Base-by-base conservation (phyloP, 768 basidiomycete genomes). In the Trichaptum fuscoviolaceum region DNA sequence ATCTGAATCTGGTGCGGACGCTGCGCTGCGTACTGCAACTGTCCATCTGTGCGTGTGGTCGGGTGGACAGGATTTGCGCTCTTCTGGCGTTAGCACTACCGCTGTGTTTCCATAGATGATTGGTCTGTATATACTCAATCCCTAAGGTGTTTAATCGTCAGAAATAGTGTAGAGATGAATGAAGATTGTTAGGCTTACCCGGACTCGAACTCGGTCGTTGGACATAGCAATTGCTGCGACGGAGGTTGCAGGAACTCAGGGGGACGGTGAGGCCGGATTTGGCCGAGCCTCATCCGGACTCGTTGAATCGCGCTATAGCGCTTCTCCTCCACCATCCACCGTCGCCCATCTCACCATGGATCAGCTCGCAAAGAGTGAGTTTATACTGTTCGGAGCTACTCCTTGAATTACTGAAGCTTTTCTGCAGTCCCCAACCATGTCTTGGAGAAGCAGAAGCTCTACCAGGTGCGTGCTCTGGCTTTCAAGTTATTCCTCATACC, bases 11-110 rank as follows among this genome's bases (percentile, higher is more conserved):
- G 87, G 81, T 1, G 85, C 80, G 35, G 92, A 90, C 0, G 93
- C 85, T 0, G 96, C 95, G 58, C 93, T 92, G 26, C 97, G 87
- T 26, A 99, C 85, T 27, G 95, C 96, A 67, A 99, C 90, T 0
- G 95, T 99, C 97, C 97, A 99, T 68, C 87, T 86, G 75, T 99
- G 96, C 1, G 96, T 98, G 71, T 96, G 95, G 70, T 95, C 92
- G 85, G 83, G 27, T 83, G 77, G 18, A 79, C 73, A 77, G 18
- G 75, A 68, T 69, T 87, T 85, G 64, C 87, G 84, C 74, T 97
- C 95, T 70, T 87, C 85, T 18, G 84, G 78, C 0, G 86, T 89
- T 68, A 99, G 76, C 65, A 94, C 86, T 0, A 85, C 83, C 35
- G 96, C 93, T 15, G 90, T 92, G 75, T 99, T 99, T 62, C 97